Evolutionary conservation across 768 basidiomycete genomes (phyloP), one percentile per base, ranked within the genome.

Genomic region (Amanita subjunquillea): DNA sequence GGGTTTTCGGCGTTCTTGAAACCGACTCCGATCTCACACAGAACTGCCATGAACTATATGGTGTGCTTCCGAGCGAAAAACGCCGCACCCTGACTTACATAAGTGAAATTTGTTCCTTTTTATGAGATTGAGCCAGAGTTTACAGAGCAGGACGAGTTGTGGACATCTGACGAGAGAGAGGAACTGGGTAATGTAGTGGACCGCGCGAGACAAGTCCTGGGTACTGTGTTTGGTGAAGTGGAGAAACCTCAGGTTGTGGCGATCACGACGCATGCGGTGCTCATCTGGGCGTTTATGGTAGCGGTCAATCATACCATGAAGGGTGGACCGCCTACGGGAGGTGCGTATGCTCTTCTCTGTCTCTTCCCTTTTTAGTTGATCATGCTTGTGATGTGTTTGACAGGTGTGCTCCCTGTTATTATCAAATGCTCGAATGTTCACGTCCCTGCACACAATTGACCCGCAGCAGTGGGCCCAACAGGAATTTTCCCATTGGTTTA

Each of bases 51-150:
- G 87, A 89, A 62, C 72, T 73, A 55, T 76, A 78, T 54, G 79
- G 85, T 0, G 72, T 77, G 1, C 85, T 87, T 54, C 85, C 85
- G 0, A 87, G 85, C 58, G 87, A 89, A 63, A 74, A 76, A 56
- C 76, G 87, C 13, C 69, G 71, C 17, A 68, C 72, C 2, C 69
- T 65, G 32, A 70, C 76, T 0, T 71, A 76, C 51, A 82, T 89
- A 54, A 57, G 62, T 0, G 51, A 53, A 0, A 57, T 70, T 6
- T 87, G 78, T 60, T n/a, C 79, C 82, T 0, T 62, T 65, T 3
- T 82, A 82, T 60, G 56, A 48, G 5, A 73, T 87, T 42, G 84
- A 88, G 58, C 60, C 63, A 1, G 76, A 72, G 0, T 78, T 90
- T 51, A 64, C 73, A 0, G 86, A 89, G 60, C 69, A 79, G 12